Conservation (phyloP, 2,329 filamentous ascomycete species). For the Fusarium algeriense region DNA sequence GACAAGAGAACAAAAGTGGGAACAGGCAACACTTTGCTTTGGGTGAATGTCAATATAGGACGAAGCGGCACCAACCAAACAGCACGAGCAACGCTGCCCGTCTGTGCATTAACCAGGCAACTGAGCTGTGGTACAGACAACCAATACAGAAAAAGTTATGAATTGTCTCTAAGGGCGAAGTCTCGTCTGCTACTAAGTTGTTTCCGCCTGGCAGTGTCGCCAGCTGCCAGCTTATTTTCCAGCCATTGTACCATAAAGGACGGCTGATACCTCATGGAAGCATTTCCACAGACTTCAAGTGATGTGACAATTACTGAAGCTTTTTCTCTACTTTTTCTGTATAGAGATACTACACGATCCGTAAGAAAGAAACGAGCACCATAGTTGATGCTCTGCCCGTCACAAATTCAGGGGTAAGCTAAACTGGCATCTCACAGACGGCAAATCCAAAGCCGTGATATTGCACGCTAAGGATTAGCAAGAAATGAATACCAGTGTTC, state of each 20-base stretch:
- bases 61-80: slow-evolving; percentile 21
- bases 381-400: neutral
- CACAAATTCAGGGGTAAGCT: slow-evolving; percentile 1
- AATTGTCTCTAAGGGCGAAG: no score
- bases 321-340: no score
- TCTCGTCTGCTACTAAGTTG: neutral
- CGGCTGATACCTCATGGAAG: neutral
- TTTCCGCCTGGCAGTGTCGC: slow-evolving; percentile 6
- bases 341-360: no score
- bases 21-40: neutral
- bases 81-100: neutral
- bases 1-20: neutral
- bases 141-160: no score
- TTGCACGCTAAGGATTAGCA: neutral
- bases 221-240: slow-evolving; percentile 10
- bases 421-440: neutral
- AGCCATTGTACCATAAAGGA: neutral
- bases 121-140: neutral
- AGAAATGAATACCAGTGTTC: fast-evolving
- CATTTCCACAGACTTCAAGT: neutral
- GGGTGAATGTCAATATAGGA: slow-evolving; percentile 8
- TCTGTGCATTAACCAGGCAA: neutral
- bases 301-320: fast-evolving
- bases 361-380: neutral
- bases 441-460: no score